Evolutionary conservation across 768 basidiomycete genomes (phyloP), one percentile per base, ranked within the genome.

Genomic region (Lactifluus piperatus): DNA sequence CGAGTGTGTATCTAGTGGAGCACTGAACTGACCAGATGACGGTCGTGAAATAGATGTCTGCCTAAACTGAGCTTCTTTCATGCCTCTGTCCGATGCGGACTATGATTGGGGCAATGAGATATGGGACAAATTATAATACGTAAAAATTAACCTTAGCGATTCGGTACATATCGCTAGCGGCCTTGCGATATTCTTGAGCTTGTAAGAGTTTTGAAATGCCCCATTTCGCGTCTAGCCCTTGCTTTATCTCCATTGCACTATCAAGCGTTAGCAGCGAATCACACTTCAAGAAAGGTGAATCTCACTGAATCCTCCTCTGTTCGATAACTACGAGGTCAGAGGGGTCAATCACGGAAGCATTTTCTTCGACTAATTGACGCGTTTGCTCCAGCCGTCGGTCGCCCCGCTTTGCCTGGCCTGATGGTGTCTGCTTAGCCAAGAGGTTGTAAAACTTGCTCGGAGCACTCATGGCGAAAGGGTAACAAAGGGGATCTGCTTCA

Each of bases 151-250:
- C 60, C 60, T 56, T 47, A 50, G 30, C 54, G 10, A 16, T 29
- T 14, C 7, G 16, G 13, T 16, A 34, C 3, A 44, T 50, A 14
- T n/a, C 16, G 20, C 4, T 51, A 24, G 54, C 43, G 14, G 14
- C 36, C 36, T 26, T 51, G n/a, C n/a, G 44, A 41, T 47, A 61
- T 56, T 51, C 44, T 6, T 37, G 54, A 39, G 54, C 54, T 2
- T 56, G 54, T 4, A 29, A 0, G 14, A 24, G 6, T 22, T 37
- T 56, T 39, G 29, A 10, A 24, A 51, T 0, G 0, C 49, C 49
- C 34, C 8, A 14, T 14, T 37, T 56, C 2, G 32, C n/a, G 4
- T 60, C 43, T 22, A 60, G 2, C 10, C 49, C 50, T 1, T 8
- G 0, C 16, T 32, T 60, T 11, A 32, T 39, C 8, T 60, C 54